Evolutionary conservation across 2,329 filamentous ascomycete species (phyloP).

Genomic region (Colletotrichum plurivorum): DNA sequence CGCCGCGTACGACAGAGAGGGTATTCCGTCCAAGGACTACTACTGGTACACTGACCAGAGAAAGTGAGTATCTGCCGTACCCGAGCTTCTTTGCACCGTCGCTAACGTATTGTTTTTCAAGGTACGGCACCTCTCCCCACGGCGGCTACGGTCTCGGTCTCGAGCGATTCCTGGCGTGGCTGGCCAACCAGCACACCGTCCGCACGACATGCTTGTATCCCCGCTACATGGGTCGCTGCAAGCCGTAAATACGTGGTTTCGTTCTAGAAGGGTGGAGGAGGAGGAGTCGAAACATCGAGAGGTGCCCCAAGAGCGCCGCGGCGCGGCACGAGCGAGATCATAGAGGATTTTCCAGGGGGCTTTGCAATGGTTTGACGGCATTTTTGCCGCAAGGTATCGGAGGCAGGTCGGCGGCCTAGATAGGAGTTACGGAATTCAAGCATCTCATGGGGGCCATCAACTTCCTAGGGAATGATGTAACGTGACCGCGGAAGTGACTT

Average conservation of each 20-base stretch:
- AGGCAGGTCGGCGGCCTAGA: slow-evolving; percentile 32
- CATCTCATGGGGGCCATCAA: slow-evolving; percentile 14
- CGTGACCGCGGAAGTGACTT: too few relatives aligned
- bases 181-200: slow-evolving; percentile 75
- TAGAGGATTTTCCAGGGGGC: slow-evolving; percentile 13
- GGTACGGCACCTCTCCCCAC: slow-evolving; percentile 92
- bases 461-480: neutral
- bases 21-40: slow-evolving; percentile 87
- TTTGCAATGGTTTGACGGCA: slow-evolving; percentile 38
- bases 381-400: slow-evolving; percentile 23
- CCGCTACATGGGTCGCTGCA: slow-evolving; percentile 85
- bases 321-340: slow-evolving; percentile 32
- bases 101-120: slow-evolving; percentile 49
- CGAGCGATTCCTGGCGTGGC: slow-evolving; percentile 80
- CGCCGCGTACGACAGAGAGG: slow-evolving; percentile 88
- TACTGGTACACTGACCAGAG: slow-evolving; percentile 99
- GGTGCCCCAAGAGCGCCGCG: slow-evolving; percentile 23
- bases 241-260: slow-evolving; percentile 67
- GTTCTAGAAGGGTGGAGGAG: neutral
- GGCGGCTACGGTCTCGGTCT: slow-evolving; percentile 94
- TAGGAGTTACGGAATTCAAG: slow-evolving; percentile 39
- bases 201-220: slow-evolving; percentile 81
- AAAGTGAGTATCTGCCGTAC: slow-evolving; percentile 73
- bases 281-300: slow-evolving; percentile 6
- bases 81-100: slow-evolving; percentile 12